Base-by-base conservation (phyloP, 768 basidiomycete species). In the Tephrocybe sp. region DNA sequence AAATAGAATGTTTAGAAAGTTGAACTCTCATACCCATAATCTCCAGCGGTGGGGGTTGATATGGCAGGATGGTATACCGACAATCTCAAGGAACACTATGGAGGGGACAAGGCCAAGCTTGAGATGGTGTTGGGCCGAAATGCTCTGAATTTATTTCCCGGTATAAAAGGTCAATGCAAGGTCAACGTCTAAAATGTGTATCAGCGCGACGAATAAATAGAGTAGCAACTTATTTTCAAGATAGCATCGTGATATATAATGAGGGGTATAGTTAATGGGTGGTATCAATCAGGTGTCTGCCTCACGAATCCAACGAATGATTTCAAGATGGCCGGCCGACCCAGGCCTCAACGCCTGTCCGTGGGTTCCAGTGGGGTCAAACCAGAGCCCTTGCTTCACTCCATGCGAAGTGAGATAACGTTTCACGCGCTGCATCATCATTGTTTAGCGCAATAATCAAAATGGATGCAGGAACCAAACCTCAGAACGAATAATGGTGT, bases 351-450 rank as follows among this genome's bases (percentile, higher is more conserved):
- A 72, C 15, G 86, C 79, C 51, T 83, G 71, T 0, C 87, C 86
- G 62, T 90, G 87, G 9, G 68, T 72, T 12, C 83, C 85, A 1
- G 79, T 62, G 10, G 84, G 77, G 57, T 90, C 80, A 50, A 80
- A 83, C 73, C 76, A 80, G 3, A 90, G 67, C 14, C 84, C 83
- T 62, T 88, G 79, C 39, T 74, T 74, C 25, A 89, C 72, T 17
- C 89, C 88, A 68, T 93, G 90, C 9, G 85, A 85, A 10, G 76
- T 72, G 15, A 96, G 77, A 65, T 94, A 95, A 39, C 74, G 77
- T 57, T 77, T 80, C 18, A 93, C 81, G 9, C 90, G 84, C 85
- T 89, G 23, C 33, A 42, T 30, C 28, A 3, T 23, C 9, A 17
- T 25, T 20, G 43, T 18, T 28, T 34, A 38, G 23, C n/a, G 33